Conservation (phyloP, 2,329 filamentous ascomycete species). For the Scedosporium minutisporum region DNA sequence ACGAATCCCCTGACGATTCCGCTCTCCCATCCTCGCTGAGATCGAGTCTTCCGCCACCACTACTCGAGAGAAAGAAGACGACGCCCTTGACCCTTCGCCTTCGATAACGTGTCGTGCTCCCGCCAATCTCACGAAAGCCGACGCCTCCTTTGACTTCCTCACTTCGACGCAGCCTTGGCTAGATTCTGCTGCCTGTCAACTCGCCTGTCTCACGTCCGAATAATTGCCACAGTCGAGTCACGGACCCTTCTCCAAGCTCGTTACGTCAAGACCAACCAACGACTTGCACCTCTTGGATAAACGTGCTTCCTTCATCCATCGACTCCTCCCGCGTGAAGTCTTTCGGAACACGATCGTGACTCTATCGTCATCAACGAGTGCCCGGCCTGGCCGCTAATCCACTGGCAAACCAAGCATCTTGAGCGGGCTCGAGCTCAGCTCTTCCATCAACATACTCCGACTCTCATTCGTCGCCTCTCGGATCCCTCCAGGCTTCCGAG, state of each 20-base stretch:
- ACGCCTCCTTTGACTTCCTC: not conserved
- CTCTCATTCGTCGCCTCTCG: not conserved
- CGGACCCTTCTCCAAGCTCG: not conserved
- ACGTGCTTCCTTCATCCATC: not conserved
- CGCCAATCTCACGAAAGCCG: not conserved
- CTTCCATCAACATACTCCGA: not conserved
- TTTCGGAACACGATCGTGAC: not conserved
- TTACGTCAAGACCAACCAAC: not conserved
- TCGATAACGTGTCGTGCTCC: not conserved
- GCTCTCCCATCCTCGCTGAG: not conserved
- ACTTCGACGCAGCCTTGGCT: not conserved
- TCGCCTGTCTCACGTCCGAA: not conserved
- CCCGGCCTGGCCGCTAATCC: not conserved
- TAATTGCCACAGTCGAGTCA: not conserved
- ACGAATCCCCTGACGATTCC: not conserved
- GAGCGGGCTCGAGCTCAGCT: not conserved
- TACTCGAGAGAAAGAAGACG: constrained; percentile 2
- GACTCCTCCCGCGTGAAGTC: not conserved
- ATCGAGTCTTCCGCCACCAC: not conserved
- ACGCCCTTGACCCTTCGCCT: not conserved
- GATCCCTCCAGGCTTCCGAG: not conserved
- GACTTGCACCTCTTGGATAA: not conserved
- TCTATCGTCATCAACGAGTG: not conserved
- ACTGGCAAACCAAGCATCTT: not conserved
- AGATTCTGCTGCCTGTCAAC: not conserved